Evolutionary conservation across 768 basidiomycete genomes (phyloP).

Genomic region (Candolleomyces eurysporus): DNA sequence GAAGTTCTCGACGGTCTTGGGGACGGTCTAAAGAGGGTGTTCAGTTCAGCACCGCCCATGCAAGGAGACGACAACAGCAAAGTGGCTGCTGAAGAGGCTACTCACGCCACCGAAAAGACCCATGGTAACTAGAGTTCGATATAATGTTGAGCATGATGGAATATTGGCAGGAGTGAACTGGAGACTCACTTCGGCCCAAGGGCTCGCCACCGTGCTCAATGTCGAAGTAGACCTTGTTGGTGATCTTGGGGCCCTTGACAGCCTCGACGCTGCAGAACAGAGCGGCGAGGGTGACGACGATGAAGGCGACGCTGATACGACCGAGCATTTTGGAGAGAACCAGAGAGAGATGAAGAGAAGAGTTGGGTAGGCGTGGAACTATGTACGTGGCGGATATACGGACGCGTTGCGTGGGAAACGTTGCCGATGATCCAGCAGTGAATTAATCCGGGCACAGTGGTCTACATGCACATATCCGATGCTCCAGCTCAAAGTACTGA

Average conservation of each 20-base stretch:
- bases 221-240: conserved; percentile 93
- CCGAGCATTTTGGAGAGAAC: conserved; percentile 49
- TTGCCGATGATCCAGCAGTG: not conserved
- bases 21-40: conserved; percentile 64
- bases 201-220: conserved; percentile 88
- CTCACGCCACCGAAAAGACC: conserved; percentile 88
- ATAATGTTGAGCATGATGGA: conserved; percentile 11
- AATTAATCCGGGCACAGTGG: too few species aligned
- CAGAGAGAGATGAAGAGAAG: conserved; percentile 14
- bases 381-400: conserved; percentile 1
- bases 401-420: not conserved
- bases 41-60: too few species aligned
- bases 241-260: conserved; percentile 84
- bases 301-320: conserved; percentile 58
- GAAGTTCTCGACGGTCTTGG: conserved; percentile 98
- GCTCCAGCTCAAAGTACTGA: too few species aligned
- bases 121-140: conserved; percentile 57
- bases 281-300: conserved; percentile 62
- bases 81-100: conserved; percentile 8
- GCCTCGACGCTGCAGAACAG: conserved; percentile 79
- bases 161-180: not conserved
- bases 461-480: too few species aligned
- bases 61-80: too few species aligned
- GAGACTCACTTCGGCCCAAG: conserved; percentile 69
- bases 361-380: conserved; percentile 24